Percentiles rank a stretch among this genome's conserved stretches.
Conservation (phyloP, 495 filamentous ascomycete species). For the Aspergillus heteromorphus region DNA sequence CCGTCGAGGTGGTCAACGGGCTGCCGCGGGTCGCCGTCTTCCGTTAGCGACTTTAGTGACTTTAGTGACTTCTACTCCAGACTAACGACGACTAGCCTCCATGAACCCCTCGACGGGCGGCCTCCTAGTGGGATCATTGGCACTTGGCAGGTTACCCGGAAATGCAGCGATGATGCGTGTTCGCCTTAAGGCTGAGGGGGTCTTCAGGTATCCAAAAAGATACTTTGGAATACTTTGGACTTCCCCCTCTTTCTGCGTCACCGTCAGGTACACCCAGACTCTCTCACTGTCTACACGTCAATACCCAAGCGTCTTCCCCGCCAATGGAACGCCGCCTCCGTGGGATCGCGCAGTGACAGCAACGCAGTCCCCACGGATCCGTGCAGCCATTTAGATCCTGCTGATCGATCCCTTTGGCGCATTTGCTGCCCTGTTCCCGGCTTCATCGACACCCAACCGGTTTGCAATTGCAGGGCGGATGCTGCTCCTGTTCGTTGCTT, state of each 20-base stretch:
- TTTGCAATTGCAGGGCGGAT: neutral
- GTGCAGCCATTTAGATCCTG: constrained; percentile 14
- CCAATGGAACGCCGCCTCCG: constrained; percentile 4
- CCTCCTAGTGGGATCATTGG: neutral
- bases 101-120: neutral
- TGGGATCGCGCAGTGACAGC: constrained; percentile 23
- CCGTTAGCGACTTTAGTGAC: too few relatives aligned
- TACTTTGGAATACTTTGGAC: neutral
- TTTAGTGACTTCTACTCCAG: too few relatives aligned
- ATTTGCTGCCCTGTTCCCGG: constrained; percentile 20
- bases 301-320: constrained; percentile 6
- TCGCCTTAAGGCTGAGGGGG: neutral
- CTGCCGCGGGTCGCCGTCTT: too few relatives aligned
- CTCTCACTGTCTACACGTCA: neutral
- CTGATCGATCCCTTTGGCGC: constrained; percentile 15
- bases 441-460: constrained; percentile 31
- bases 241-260: neutral
- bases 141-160: too few relatives aligned
- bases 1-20: too few relatives aligned
- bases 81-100: too few relatives aligned
- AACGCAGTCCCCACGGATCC: constrained; percentile 25
- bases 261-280: neutral
- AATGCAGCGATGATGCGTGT: neutral
- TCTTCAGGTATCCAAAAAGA: neutral
- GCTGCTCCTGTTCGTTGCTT: constrained; percentile 20